These are phyloP conservation scores for Vinca minor DNA, from an alignment of 257 asterid species.

Conservation along the genomic window DNA sequence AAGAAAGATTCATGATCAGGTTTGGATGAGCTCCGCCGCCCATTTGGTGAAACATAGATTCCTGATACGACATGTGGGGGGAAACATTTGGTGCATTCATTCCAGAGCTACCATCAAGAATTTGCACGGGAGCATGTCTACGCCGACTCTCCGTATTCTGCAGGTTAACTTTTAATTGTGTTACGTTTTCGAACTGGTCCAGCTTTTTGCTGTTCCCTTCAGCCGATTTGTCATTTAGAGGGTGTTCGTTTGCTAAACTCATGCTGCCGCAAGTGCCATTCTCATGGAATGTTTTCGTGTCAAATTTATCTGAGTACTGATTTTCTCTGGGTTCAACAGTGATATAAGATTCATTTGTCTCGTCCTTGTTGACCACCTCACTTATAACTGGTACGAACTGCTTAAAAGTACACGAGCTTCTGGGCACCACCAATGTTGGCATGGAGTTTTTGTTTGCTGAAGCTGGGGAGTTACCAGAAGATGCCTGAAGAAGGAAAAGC, in stretches of 20 bases:
- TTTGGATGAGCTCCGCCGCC: constrained; percentile 41
- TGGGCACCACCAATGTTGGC: constrained; percentile 29
- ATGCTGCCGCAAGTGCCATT: constrained; percentile 28
- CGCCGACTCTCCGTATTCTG: constrained; percentile 49
- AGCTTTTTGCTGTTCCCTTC: constrained; percentile 24
- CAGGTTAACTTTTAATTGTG: constrained; percentile 28
- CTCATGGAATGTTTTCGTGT: constrained; percentile 31
- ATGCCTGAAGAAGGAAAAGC: constrained; percentile 31
- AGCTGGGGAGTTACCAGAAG: constrained; percentile 32
- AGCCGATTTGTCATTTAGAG: constrained; percentile 29
- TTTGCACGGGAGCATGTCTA: constrained; percentile 76
- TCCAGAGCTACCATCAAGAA: constrained; percentile 63
- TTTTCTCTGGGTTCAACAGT: constrained; percentile 39
- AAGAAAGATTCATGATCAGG: constrained; percentile 36
- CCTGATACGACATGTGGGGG: constrained; percentile 29
- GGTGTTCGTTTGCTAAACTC: constrained; percentile 25
- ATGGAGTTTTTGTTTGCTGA: constrained; percentile 24
- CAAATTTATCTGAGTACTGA: constrained; percentile 28
- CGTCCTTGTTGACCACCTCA: constrained; percentile 39
- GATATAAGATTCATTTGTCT: constrained; percentile 43
- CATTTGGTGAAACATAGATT: constrained; percentile 33
- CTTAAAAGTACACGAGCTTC: constrained; percentile 34
- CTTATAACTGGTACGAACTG: constrained; percentile 41
- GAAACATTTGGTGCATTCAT: constrained; percentile 27
- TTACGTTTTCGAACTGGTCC: constrained; percentile 35